Evolutionary conservation across 2,329 filamentous ascomycete species (phyloP).

Genomic region (Fusarium ramigenum): DNA sequence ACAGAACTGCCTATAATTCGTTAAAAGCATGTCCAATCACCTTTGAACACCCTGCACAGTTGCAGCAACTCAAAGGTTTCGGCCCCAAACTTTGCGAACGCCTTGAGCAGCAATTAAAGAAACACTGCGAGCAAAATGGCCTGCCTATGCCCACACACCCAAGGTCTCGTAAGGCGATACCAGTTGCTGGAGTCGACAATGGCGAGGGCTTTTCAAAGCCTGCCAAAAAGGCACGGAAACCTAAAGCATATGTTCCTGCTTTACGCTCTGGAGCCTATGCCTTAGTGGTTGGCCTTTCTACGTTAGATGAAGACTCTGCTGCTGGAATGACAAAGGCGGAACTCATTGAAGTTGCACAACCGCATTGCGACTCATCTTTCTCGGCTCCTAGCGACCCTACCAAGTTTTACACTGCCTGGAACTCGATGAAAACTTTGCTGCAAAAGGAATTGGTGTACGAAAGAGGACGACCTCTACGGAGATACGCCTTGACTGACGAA

Average conservation of each 20-base stretch:
- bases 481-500: constrained; percentile 78
- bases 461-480: constrained; percentile 72
- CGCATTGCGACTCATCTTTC: constrained; percentile 78
- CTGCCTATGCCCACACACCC: constrained; percentile 73
- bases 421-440: constrained; percentile 79
- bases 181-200: constrained; percentile 45
- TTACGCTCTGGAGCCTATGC: constrained; percentile 80
- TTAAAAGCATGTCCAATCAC: constrained; percentile 77
- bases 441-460: constrained; percentile 79
- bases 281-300: constrained; percentile 72
- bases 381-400: constrained; percentile 72
- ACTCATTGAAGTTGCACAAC: constrained; percentile 75
- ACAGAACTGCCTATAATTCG: constrained; percentile 79
- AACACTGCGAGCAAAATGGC: constrained; percentile 72
- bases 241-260: constrained; percentile 75
- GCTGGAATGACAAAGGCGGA: constrained; percentile 72
- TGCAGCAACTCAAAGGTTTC: constrained; percentile 77
- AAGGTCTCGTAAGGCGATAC: constrained; percentile 53
- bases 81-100: constrained; percentile 76
- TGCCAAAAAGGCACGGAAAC: constrained; percentile 67
- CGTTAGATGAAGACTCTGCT: constrained; percentile 61
- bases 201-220: constrained; percentile 49
- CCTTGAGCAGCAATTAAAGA: constrained; percentile 68
- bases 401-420: constrained; percentile 83
- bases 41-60: constrained; percentile 77